Evolutionary conservation across 2,329 filamentous ascomycete genomes (phyloP).

Genomic region (Orbilia ellipsospora): DNA sequence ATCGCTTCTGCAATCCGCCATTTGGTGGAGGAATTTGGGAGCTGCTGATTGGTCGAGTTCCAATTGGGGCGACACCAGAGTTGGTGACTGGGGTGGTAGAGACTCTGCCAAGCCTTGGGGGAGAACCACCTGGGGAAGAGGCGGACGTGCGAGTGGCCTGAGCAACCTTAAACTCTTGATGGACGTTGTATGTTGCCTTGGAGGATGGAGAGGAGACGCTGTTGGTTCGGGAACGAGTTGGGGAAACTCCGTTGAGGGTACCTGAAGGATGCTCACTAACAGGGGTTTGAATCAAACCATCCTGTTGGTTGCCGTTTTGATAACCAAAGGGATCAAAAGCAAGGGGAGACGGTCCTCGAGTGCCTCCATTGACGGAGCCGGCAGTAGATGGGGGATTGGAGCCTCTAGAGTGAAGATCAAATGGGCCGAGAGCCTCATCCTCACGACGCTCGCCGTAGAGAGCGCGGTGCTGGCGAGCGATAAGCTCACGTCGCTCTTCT

Average conservation of each 20-base stretch:
- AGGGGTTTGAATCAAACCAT: constrained; percentile 57
- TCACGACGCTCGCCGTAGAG: constrained; percentile 75
- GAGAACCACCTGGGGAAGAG: constrained; percentile 85
- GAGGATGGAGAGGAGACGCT: constrained; percentile 86
- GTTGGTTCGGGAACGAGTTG: constrained; percentile 76
- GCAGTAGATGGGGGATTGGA: constrained; percentile 59
- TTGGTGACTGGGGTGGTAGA: constrained; percentile 69
- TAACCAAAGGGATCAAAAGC: constrained; percentile 59
- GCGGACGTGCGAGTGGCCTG: constrained; percentile 82
- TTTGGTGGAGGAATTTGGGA: constrained; percentile 70
- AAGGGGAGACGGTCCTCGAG: constrained; percentile 59
- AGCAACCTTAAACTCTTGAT: constrained; percentile 60
- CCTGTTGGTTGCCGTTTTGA: constrained; percentile 51
- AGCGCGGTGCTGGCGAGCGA: constrained; percentile 93
- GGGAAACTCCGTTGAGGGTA: constrained; percentile 57
- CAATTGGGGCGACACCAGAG: constrained; percentile 86
- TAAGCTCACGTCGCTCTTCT: constrained; percentile 93
- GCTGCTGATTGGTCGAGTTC: constrained; percentile 76
- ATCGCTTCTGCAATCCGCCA: constrained; percentile 75
- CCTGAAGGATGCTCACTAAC: constrained; percentile 60
- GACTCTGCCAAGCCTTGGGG: constrained; percentile 74
- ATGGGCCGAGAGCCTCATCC: constrained; percentile 41
- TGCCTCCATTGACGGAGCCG: constrained; percentile 60
- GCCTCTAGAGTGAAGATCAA: constrained; percentile 49
- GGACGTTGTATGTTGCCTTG: constrained; percentile 64